These are phyloP conservation scores for Pyrus pyrifolia DNA, from an alignment of 306 rosid species.

Conservation along the genomic window DNA sequence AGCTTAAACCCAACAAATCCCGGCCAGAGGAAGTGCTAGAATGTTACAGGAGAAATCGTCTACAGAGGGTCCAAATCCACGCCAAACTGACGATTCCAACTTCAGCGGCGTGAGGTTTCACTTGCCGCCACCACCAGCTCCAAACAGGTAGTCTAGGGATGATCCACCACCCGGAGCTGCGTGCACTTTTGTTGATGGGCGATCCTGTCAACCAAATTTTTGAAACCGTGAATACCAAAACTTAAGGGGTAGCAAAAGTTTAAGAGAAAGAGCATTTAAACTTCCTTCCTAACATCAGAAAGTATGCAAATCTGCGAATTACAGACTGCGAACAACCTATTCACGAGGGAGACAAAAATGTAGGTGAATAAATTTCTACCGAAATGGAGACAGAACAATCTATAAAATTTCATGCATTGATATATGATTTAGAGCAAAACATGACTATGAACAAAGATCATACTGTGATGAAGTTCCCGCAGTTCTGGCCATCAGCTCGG, in stretches of 20 bases:
- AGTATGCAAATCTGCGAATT: background rate
- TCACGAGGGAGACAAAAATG: background rate
- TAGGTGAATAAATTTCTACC: background rate
- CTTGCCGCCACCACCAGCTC: constrained; percentile 5
- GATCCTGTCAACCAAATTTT: background rate
- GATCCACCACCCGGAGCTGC: constrained; percentile 18
- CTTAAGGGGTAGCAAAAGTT: background rate
- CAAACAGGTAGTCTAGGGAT: constrained; percentile 16
- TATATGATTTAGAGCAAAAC: background rate
- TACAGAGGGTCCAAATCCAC: background rate
- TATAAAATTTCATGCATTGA: background rate
- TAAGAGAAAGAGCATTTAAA: background rate
- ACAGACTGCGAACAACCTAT: background rate
- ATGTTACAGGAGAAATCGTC: constrained; percentile 2
- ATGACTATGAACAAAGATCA: background rate
- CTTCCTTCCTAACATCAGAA: background rate
- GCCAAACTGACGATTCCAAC: constrained; percentile 1
- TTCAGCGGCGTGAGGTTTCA: background rate
- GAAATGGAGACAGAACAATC: background rate
- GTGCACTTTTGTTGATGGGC: constrained; percentile 14
- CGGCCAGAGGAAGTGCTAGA: background rate
- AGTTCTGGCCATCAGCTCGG: constrained; percentile 29
- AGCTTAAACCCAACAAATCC: background rate
- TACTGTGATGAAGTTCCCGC: constrained; percentile 27
- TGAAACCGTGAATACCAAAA: background rate